These are phyloP conservation scores for Vicia faba DNA, from an alignment of 306 rosid species.

Conservation along the genomic window DNA sequence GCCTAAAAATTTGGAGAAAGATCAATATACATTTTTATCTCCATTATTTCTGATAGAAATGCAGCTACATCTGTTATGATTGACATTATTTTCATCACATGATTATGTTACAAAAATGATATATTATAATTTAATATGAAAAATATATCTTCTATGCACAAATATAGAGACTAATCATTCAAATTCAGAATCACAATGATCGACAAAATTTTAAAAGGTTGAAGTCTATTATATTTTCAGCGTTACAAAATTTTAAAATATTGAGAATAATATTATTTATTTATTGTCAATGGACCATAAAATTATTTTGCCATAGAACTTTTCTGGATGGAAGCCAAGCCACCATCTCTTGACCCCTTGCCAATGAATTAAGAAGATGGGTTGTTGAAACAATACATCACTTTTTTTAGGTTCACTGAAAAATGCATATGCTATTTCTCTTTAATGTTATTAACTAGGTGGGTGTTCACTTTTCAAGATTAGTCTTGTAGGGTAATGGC, in stretches of 20 bases:
- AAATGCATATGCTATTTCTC: conserved; percentile 37
- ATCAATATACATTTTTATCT: neutral
- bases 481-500: conserved; percentile 20
- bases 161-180: no score
- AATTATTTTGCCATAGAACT: conserved; percentile 33
- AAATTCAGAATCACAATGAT: no score
- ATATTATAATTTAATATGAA: no score
- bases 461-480: conserved; percentile 37
- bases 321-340: conserved; percentile 48
- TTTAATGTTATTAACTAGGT: conserved; percentile 46
- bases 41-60: neutral
- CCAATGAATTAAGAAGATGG: conserved; percentile 33
- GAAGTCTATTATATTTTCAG: no score
- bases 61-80: neutral
- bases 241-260: no score
- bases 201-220: no score
- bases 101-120: no score
- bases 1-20: neutral
- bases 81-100: conserved; percentile 1
- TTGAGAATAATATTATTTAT: conserved; percentile 1
- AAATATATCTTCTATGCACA: no score
- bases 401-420: conserved; percentile 44
- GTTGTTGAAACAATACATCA: conserved; percentile 36
- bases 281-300: conserved; percentile 41
- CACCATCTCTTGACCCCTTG: conserved; percentile 47